Conservation (phyloP, 2,329 filamentous ascomycete genomes). For the Ophiostoma sp. region DNA sequence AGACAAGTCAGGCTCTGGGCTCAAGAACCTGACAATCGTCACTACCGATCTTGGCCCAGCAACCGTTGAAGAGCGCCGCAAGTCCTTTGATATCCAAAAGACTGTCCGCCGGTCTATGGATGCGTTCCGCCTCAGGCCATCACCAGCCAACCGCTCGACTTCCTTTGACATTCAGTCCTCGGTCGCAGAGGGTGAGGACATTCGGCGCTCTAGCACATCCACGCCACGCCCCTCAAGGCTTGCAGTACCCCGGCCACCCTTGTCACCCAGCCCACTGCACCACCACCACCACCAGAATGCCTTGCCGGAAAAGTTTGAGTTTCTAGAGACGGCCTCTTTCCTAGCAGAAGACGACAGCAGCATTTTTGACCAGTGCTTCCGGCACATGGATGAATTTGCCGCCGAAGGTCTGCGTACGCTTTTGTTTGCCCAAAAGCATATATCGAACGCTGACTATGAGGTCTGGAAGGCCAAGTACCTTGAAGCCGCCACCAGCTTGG, state of each 20-base stretch:
- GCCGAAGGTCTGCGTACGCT: constrained; percentile 82
- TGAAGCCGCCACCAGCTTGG: constrained; percentile 76
- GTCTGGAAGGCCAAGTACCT: constrained; percentile 73
- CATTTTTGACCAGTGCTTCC: constrained; percentile 79
- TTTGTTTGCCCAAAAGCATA: constrained; percentile 72
- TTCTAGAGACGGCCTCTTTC: constrained; percentile 33
- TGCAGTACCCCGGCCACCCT: not conserved
- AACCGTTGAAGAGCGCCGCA: constrained; percentile 35
- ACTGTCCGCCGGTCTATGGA: constrained; percentile 38
- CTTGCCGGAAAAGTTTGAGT: constrained; percentile 27
- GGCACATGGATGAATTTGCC: constrained; percentile 84
- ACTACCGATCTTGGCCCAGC: not conserved
- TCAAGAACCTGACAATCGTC: not conserved
- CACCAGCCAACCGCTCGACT: constrained; percentile 40
- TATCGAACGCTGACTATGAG: constrained; percentile 68
- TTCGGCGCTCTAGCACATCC: constrained; percentile 17
- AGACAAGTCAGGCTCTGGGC: constrained; percentile 24
- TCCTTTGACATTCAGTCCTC: constrained; percentile 41
- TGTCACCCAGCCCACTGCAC: constrained; percentile 6
- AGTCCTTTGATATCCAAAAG: constrained; percentile 43
- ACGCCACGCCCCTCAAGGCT: constrained; percentile 7
- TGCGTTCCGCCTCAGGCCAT: constrained; percentile 34
- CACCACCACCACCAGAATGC: not conserved
- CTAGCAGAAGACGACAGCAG: constrained; percentile 58
- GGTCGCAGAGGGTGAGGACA: not conserved